Conservation (phyloP, 2,329 filamentous ascomycete genomes). For the Cercospora citrullina region DNA sequence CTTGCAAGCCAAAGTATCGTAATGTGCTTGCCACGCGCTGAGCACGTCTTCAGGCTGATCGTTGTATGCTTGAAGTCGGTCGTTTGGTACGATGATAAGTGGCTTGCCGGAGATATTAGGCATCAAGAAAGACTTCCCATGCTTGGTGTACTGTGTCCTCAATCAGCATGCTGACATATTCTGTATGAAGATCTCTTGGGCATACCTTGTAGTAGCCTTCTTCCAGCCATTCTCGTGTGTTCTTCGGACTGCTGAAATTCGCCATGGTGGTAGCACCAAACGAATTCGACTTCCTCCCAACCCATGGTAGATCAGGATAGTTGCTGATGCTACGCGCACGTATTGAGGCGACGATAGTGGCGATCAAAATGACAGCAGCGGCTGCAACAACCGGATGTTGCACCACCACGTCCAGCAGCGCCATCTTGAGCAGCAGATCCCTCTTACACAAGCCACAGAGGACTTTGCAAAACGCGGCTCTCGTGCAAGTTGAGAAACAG, state of each 20-base stretch:
- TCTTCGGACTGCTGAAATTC: slow-evolving; percentile 16
- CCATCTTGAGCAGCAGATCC: background rate
- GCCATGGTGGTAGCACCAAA: slow-evolving; percentile 21
- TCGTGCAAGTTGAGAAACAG: background rate
- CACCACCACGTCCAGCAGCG: background rate
- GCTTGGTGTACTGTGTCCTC: slow-evolving; percentile 18
- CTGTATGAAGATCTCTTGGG: background rate
- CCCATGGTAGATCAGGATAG: slow-evolving; percentile 26
- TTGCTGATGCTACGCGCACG: slow-evolving; percentile 1
- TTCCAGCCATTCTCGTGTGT: slow-evolving; percentile 20
- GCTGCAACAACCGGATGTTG: slow-evolving; percentile 10
- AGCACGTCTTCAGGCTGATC: slow-evolving; percentile 47
- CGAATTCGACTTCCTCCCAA: slow-evolving; percentile 20
- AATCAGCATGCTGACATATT: background rate
- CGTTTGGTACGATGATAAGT: slow-evolving; percentile 27
- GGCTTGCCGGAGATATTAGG: slow-evolving; percentile 28
- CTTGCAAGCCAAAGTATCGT: slow-evolving; percentile 42
- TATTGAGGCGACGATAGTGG: background rate
- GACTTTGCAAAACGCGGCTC: background rate
- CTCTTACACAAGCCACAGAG: background rate
- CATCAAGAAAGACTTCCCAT: slow-evolving; percentile 29
- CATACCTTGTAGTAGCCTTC: slow-evolving; percentile 29
- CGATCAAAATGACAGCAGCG: background rate
- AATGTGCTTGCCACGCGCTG: slow-evolving; percentile 41
- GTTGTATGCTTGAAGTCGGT: slow-evolving; percentile 42